A percentile compares a stretch with the other conserved stretches of the same genome.
These are phyloP conservation scores for Botrytis medusae DNA, from an alignment of 2,329 filamentous ascomycete species.

Conservation along the genomic window DNA sequence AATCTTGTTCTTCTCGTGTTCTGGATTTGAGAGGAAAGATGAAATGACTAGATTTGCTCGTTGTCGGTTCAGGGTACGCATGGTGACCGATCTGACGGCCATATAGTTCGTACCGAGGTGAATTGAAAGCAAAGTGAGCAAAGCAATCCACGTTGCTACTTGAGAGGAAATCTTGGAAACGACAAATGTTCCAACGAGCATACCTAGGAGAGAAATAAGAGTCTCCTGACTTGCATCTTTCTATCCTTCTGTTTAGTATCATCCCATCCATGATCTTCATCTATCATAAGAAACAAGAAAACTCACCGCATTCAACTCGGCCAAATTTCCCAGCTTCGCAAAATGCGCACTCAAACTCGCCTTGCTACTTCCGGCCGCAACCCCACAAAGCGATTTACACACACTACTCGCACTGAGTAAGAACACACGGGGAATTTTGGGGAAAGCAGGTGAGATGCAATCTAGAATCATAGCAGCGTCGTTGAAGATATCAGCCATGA, in stretches of 20 bases:
- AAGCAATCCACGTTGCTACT: slow-evolving; percentile 68
- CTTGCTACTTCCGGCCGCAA: slow-evolving; percentile 86
- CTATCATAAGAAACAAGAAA: not conserved
- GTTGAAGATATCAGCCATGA: slow-evolving; percentile 70
- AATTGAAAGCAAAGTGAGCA: slow-evolving; percentile 68
- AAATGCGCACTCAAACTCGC: slow-evolving; percentile 91
- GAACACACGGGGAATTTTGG: slow-evolving; percentile 54
- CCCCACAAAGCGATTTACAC: slow-evolving; percentile 73
- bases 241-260: slow-evolving; percentile 30
- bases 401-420: slow-evolving; percentile 61
- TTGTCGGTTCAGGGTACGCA: slow-evolving; percentile 83
- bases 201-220: slow-evolving; percentile 82
- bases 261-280: not conserved
- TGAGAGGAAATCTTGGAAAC: slow-evolving; percentile 73
- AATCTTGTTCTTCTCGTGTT: not conserved
- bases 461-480: slow-evolving; percentile 70
- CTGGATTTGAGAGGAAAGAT: slow-evolving; percentile 46
- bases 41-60: slow-evolving; percentile 77
- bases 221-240: slow-evolving; percentile 96
- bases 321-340: slow-evolving; percentile 80
- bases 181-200: slow-evolving; percentile 79
- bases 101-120: slow-evolving; percentile 85
- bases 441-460: slow-evolving; percentile 64
- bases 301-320: slow-evolving; percentile 81
- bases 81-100: slow-evolving; percentile 79